Evolutionary conservation across 177 flowering plant species (phyloP), one percentile per base, ranked within the genome.

Genomic region (Vitis hybrid): DNA sequence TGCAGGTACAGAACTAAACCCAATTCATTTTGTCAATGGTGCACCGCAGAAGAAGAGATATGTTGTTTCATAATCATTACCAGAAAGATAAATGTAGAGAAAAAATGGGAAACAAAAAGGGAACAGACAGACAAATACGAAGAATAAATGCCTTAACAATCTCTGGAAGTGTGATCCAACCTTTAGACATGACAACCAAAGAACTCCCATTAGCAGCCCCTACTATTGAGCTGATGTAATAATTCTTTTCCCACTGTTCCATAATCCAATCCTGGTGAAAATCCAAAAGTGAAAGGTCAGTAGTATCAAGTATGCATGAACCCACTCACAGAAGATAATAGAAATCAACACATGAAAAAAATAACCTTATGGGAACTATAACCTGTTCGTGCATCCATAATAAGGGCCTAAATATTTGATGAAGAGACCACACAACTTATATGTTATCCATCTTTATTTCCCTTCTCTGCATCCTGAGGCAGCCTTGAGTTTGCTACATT

Each of bases 231-330:
- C 92, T 94, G 66, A 94, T 94, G 74, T 91, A 91, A 71, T 74
- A 94, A 67, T 90, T 92, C 73, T 87, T 87, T 65, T 94, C 98
- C 98, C 97, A 92, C 57, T 92, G 97, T 72, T 91, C 96, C 97
- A 92, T 89, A 50, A 94, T 94, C 98, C 97, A 94, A 60, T 94
- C 97, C 98, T 92, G 75, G 19, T 1, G 49, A 76, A 46, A 65
- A 72, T 40, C 63, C 60, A 58, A 50, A 62, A 14, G 2, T 32
- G 1, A 32, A 8, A 63, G 49, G 40, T 68, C 19, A 70, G 52
- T 57, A 51, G n/a, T 30, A 48, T 54, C 64, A 65, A 5, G n/a
- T 46, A 54, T 16, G 24, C 4, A 59, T 56, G 30, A 16, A 49
- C 11, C 40, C 18, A 52, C 60, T 66, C 11, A 50, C 50, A 64